Base-by-base conservation (phyloP, 495 filamentous ascomycete genomes). In the Aspergillus wentii region DNA sequence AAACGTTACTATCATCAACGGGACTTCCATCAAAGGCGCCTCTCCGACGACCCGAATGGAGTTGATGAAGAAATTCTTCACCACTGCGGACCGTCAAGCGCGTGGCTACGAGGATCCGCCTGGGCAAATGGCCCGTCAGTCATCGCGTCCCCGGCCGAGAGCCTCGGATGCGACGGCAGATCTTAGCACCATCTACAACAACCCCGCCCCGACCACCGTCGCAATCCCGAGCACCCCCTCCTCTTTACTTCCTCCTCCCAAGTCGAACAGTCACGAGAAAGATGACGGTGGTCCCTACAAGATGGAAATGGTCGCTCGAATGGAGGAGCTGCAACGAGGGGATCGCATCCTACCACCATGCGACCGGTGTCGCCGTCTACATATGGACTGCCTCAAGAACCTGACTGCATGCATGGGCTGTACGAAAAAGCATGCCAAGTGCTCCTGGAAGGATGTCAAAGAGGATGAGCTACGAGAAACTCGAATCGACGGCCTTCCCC, bases 401-500 rank as follows among this genome's bases (percentile, higher is more conserved):
- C 64, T 88, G 22, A 91, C 86, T 0, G 85, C 87, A 16, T 94
- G 88, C 56, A 74, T 84, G 58, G 86, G 85, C 23, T 94, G 88
- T 59, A 92, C 88, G 2, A 86, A 84, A 58, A 90, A 91, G 59
- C 87, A 92, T 52, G 84, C 85, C 10, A 88, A 85, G 43, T 94
- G 88, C 56, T 78, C 74, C 16, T 94, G 87, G 87, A 81, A 78
- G 42, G 78, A 82, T 38, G 74, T 90, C 32, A 80, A 76, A 25
- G 79, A 87, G 31, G 77, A 80, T 0, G 88, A 92, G 51, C 45
- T 88, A 7, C 59, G 44, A 8, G 64, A 69, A 11, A 42, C 52
- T 18, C 61, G 48, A 18, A 32, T 48, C 22, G 35, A 33, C 16
- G 21, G 40, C 41, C 31, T 23, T 18, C 19, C 40, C 4, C 49